phyloP scores from a whole-genome alignment of 768 basidiomycete species.

The Boletus patriciae region DNA sequence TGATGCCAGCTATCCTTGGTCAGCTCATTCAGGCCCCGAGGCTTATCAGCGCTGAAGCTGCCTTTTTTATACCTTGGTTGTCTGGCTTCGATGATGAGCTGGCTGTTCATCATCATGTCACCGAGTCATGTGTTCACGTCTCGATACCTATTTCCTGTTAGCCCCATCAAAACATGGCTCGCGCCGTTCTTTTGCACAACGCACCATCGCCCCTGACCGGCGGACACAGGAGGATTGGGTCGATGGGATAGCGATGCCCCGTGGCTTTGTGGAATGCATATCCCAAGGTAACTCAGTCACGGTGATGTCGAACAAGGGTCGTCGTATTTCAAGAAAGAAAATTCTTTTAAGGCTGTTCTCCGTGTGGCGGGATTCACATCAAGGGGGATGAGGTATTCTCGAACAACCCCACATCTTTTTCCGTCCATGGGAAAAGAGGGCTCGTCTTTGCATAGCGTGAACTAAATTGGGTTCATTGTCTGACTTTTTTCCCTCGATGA shows the following conservation, averaged over 20 bases:
- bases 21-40: background rate
- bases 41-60: background rate
- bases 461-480: slow-evolving; percentile 1
- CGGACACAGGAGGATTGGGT: background rate
- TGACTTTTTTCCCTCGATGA: slow-evolving; percentile 17
- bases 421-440: background rate
- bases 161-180: slow-evolving; percentile 1
- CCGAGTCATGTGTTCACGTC: background rate
- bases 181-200: background rate
- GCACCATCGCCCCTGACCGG: background rate
- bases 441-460: background rate
- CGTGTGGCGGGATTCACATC: background rate
- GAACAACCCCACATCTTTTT: background rate
- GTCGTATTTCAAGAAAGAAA: background rate
- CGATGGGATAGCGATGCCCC: background rate
- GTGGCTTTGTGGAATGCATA: background rate
- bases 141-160: background rate
- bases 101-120: background rate
- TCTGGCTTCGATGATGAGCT: background rate
- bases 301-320: background rate
- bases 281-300: background rate
- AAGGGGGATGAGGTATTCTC: background rate
- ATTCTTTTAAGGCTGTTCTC: background rate
- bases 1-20: background rate
- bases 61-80: background rate